These are phyloP conservation scores for Pseudomonodictys pantanalensis DNA, from an alignment of 495 filamentous ascomycete species.

Conservation along the genomic window DNA sequence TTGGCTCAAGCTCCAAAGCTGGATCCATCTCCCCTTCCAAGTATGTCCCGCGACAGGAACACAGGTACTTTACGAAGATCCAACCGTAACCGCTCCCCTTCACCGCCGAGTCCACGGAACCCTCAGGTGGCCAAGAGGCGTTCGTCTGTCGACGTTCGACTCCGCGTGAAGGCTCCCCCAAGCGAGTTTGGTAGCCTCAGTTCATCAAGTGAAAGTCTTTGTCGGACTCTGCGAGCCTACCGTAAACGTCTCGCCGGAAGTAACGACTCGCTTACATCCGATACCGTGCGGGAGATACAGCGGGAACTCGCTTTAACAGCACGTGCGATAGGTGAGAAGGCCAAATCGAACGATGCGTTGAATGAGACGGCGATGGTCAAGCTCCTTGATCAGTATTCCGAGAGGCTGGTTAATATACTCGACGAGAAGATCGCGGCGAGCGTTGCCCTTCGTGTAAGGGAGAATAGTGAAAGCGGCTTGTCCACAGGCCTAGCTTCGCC, in stretches of 20 bases:
- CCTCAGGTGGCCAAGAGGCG: conserved; percentile 38
- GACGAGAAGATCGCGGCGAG: conserved; percentile 60
- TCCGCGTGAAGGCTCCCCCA: conserved; percentile 50
- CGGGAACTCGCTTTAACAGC: conserved; percentile 75
- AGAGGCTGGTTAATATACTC: conserved; percentile 64
- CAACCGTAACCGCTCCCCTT: conserved; percentile 37
- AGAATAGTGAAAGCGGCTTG: conserved; percentile 30
- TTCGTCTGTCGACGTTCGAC: conserved; percentile 58
- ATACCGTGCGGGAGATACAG: conserved; percentile 70
- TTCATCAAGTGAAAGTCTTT: conserved; percentile 75
- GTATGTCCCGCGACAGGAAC: conserved; percentile 10
- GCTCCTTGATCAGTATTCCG: conserved; percentile 69
- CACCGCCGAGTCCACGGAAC: conserved; percentile 38
- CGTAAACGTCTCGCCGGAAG: conserved; percentile 73
- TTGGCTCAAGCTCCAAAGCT: conserved; percentile 41
- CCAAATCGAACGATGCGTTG: conserved; percentile 41
- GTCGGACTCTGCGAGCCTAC: conserved; percentile 74
- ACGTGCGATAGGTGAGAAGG: conserved; percentile 62
- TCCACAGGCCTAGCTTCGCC: conserved; percentile 13
- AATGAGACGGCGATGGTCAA: conserved; percentile 60
- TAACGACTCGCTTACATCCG: conserved; percentile 55
- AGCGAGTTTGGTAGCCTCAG: conserved; percentile 63
- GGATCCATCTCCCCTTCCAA: conserved; percentile 37
- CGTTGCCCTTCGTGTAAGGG: conserved; percentile 33
- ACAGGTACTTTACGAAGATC: conserved; percentile 14